Conservation (phyloP, 1,139 yeast genomes). For the Debaryomycetaceae sp. region DNA sequence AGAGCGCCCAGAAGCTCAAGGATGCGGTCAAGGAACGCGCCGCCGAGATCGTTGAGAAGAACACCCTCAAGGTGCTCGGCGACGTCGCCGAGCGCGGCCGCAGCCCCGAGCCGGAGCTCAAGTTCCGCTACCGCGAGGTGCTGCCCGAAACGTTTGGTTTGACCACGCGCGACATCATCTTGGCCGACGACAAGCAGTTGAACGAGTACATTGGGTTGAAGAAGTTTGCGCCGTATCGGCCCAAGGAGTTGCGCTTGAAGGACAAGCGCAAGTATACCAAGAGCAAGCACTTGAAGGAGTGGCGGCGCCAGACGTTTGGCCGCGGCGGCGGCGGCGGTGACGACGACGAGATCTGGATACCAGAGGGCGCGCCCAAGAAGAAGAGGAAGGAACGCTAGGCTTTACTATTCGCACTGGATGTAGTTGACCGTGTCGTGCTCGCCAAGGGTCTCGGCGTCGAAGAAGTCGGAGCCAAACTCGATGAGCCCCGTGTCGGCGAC, state of each 20-base stretch:
- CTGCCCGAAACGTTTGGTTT: constrained; percentile 93
- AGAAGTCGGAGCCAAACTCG: constrained; percentile 21
- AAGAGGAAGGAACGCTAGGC: constrained; percentile 3
- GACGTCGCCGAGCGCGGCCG: constrained; percentile 53
- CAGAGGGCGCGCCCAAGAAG: constrained; percentile 9
- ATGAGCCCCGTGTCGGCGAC: constrained; percentile 53
- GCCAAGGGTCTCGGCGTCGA: constrained; percentile 3
- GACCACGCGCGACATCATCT: constrained; percentile 76
- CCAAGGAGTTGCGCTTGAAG: constrained; percentile 64
- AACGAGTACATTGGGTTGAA: constrained; percentile 83
- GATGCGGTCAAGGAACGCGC: constrained; percentile 62
- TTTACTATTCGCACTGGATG: constrained; percentile 4
- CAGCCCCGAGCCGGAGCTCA: constrained; percentile 29
- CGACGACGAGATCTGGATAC: constrained; percentile 38
- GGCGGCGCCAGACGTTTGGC: constrained; percentile 83
- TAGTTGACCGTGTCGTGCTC: constrained; percentile 10
- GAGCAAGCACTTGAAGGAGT: constrained; percentile 75
- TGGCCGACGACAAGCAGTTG: constrained; percentile 84
- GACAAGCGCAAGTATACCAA: constrained; percentile 85
- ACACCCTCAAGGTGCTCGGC: constrained; percentile 43
- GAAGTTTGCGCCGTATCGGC: constrained; percentile 90
- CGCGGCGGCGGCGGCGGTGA: constrained; percentile 34
- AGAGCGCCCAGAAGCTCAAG: constrained; percentile 59
- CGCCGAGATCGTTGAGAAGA: constrained; percentile 58
- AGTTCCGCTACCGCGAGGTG: constrained; percentile 86